Evolutionary conservation across 1,284 basidiomycete species (phyloP).

Genomic region (Polyporus tsugae): DNA sequence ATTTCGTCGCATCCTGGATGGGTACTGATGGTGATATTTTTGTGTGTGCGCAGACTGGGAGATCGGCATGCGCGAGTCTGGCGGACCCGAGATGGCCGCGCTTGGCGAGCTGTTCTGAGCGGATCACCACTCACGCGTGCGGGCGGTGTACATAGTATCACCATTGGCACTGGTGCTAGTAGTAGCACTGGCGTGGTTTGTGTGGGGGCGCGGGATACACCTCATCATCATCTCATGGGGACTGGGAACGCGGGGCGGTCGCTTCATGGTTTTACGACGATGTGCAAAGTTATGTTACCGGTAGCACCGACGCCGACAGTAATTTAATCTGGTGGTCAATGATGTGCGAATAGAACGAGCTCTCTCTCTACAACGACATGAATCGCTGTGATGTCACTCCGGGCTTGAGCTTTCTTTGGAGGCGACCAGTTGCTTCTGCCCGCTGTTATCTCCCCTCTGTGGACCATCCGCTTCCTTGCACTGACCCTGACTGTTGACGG

Average conservation of each 20-base stretch:
- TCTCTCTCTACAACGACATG: too few relatives aligned
- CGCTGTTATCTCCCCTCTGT: too few relatives aligned
- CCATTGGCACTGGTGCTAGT: background rate
- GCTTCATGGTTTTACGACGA: conserved; percentile 12
- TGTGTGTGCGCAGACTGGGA: conserved; percentile 66
- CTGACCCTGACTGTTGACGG: too few relatives aligned
- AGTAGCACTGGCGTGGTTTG: background rate
- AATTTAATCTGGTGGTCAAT: conserved; percentile 19
- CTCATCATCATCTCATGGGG: background rate
- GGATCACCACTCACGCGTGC: background rate
- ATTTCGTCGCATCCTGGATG: background rate
- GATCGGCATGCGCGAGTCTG: conserved; percentile 80
- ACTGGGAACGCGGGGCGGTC: conserved; percentile 6
- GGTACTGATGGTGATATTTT: conserved; percentile 4
- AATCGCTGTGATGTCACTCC: too few relatives aligned
- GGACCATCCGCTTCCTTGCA: too few relatives aligned
- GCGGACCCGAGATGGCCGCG: conserved; percentile 79
- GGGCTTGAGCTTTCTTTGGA: too few relatives aligned
- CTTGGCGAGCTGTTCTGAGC: conserved; percentile 67
- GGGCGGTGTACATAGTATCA: background rate
- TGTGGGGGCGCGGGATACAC: background rate
- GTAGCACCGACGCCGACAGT: conserved; percentile 14
- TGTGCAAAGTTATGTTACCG: conserved; percentile 21
- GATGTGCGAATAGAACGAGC: background rate
- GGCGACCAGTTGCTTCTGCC: too few relatives aligned